phyloP scores from a whole-genome alignment of 306 rosid species.

The Carpinus fangiana region DNA sequence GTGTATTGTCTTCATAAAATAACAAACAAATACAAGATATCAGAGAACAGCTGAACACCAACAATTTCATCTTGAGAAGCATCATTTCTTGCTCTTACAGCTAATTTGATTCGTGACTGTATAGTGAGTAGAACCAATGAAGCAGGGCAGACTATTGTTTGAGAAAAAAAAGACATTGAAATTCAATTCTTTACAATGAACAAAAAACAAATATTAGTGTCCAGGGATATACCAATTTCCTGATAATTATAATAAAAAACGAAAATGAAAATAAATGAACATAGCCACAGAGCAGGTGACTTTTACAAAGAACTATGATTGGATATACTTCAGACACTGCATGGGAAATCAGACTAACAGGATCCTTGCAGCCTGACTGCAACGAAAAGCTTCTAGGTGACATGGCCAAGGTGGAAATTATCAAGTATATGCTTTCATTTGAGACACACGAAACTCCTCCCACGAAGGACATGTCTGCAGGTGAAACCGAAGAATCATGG shows the following conservation, averaged over 20 bases:
- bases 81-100: not conserved
- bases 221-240: slow-evolving; percentile 9
- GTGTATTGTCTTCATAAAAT: not conserved
- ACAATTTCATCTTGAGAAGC: not conserved
- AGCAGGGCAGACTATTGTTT: not conserved
- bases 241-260: slow-evolving; percentile 11
- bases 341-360: slow-evolving; percentile 9
- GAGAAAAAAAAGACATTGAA: slow-evolving; percentile 7
- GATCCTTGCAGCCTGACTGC: slow-evolving; percentile 18
- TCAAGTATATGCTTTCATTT: slow-evolving; percentile 35
- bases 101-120: not conserved
- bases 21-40: not conserved
- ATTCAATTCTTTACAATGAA: slow-evolving; percentile 35
- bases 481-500: slow-evolving; percentile 2
- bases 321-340: slow-evolving; percentile 22
- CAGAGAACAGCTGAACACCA: not conserved
- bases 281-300: not conserved
- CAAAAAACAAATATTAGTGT: slow-evolving; percentile 21
- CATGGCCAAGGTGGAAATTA: not conserved
- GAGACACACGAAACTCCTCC: slow-evolving; percentile 48
- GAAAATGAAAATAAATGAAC: not conserved
- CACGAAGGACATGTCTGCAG: slow-evolving; percentile 66
- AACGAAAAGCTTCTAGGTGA: slow-evolving; percentile 14
- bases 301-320: slow-evolving; percentile 19
- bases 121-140: not conserved